Evolutionary conservation across 345 rosid genomes (phyloP).

Genomic region (Euphorbia pulcherrima): DNA sequence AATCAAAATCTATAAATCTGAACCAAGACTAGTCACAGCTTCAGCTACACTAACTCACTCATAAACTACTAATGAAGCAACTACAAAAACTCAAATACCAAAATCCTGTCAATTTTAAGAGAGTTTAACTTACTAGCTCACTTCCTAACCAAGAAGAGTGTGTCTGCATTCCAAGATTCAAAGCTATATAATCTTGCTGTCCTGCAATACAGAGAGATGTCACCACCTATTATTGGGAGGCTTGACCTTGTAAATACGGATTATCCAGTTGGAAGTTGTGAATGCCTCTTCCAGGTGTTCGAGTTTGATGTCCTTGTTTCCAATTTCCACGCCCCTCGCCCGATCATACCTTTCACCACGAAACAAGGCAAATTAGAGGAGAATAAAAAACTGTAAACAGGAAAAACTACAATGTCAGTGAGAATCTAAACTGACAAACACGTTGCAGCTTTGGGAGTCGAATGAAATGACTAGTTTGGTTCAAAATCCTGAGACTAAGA

Average conservation of each 20-base stretch:
- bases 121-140: constrained; percentile 19
- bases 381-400: neutral
- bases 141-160: neutral
- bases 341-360: constrained; percentile 70
- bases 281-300: constrained; percentile 94
- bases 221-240: constrained; percentile 94
- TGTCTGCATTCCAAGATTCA: constrained; percentile 6
- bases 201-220: constrained; percentile 8
- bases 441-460: neutral
- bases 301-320: constrained; percentile 87
- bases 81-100: constrained; percentile 17
- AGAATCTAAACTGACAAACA: neutral
- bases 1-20: neutral
- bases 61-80: constrained; percentile 10
- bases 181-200: neutral
- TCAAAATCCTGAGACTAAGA: neutral
- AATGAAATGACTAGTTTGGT: neutral
- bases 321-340: constrained; percentile 96
- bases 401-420: neutral
- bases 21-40: neutral
- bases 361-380: constrained; percentile 13
- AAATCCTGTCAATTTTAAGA: constrained; percentile 17
- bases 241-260: constrained; percentile 92
- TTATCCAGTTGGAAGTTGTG: constrained; percentile 96
- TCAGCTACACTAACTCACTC: neutral